Percentiles rank a stretch among this genome's conserved stretches.
Evolutionary conservation across 2,329 filamentous ascomycete genomes (phyloP).

Genomic region (Ascochyta pisi): DNA sequence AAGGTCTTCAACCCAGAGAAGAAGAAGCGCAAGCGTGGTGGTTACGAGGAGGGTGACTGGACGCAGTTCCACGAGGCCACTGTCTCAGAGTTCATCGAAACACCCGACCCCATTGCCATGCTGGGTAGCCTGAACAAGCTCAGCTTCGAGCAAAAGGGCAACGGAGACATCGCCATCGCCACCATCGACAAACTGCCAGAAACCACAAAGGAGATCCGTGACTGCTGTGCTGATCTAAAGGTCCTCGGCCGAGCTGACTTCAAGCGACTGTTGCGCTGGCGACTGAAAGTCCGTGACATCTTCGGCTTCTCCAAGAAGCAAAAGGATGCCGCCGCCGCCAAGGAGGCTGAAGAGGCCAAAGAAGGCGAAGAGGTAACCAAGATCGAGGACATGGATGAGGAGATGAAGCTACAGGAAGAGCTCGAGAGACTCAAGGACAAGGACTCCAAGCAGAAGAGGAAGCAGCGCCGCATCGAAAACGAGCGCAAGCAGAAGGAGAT

Average conservation of each 20-base stretch:
- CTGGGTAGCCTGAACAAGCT: conserved; percentile 85
- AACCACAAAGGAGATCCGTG: conserved; percentile 66
- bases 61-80: conserved; percentile 88
- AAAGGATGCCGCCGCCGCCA: conserved; percentile 54
- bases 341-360: conserved; percentile 48
- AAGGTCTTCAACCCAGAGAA: conserved; percentile 97
- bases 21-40: conserved; percentile 97
- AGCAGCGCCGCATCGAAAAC: conserved; percentile 85
- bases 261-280: conserved; percentile 86
- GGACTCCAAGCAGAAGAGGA: conserved; percentile 77
- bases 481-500: conserved; percentile 95
- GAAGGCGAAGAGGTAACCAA: conserved; percentile 75
- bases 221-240: conserved; percentile 73
- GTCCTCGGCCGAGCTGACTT: conserved; percentile 95
- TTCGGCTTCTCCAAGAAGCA: conserved; percentile 88
- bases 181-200: conserved; percentile 81
- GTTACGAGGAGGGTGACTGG: conserved; percentile 96
- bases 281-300: conserved; percentile 84
- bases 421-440: conserved; percentile 82
- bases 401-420: conserved; percentile 87
- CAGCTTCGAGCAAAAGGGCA: conserved; percentile 78
- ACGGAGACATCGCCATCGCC: conserved; percentile 81
- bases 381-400: conserved; percentile 91
- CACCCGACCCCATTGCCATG: conserved; percentile 89
- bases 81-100: conserved; percentile 93